Percentiles rank a stretch among this genome's conserved stretches.
Conservation (phyloP, 345 rosid species). For the Boechera stricta region DNA sequence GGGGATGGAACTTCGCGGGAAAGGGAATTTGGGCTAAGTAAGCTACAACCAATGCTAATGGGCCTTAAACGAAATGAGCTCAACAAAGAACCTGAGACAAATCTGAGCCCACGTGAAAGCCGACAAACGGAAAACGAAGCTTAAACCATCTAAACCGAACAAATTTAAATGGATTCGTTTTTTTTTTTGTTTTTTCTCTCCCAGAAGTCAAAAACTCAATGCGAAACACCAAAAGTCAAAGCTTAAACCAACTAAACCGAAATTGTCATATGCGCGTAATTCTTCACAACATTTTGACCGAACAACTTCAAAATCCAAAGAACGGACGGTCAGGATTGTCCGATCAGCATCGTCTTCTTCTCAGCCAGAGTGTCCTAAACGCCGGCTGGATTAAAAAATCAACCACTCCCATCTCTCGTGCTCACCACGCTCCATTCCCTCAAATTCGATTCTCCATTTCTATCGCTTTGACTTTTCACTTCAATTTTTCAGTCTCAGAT, state of each 20-base stretch:
- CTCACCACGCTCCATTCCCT: slow-evolving; percentile 34
- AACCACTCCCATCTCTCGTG: slow-evolving; percentile 42
- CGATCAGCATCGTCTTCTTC: slow-evolving; percentile 24
- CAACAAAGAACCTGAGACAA: slow-evolving; percentile 1
- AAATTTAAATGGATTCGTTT: no score
- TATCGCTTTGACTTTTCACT: slow-evolving; percentile 20
- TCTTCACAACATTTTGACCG: not conserved
- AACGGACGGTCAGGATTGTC: slow-evolving; percentile 24
- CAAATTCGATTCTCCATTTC: slow-evolving; percentile 3
- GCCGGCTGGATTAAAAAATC: slow-evolving; percentile 23
- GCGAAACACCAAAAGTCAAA: not conserved
- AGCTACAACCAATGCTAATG: not conserved
- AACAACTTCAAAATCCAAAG: not conserved
- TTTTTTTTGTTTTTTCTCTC: no score
- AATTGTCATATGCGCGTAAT: slow-evolving; percentile 2
- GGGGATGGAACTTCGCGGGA: no score
- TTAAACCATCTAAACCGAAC: not conserved
- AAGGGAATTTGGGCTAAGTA: no score
- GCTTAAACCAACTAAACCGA: not conserved
- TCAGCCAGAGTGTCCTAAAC: slow-evolving; percentile 2
- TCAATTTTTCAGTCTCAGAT: slow-evolving; percentile 32
- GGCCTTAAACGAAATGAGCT: slow-evolving; percentile 7
- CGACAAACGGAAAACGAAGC: not conserved
- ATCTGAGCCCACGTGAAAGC: not conserved
- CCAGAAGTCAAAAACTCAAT: no score